Evolutionary conservation across 2,329 filamentous ascomycete genomes (phyloP), one percentile per base, ranked within the genome.

Genomic region (Xylogone sp.): DNA sequence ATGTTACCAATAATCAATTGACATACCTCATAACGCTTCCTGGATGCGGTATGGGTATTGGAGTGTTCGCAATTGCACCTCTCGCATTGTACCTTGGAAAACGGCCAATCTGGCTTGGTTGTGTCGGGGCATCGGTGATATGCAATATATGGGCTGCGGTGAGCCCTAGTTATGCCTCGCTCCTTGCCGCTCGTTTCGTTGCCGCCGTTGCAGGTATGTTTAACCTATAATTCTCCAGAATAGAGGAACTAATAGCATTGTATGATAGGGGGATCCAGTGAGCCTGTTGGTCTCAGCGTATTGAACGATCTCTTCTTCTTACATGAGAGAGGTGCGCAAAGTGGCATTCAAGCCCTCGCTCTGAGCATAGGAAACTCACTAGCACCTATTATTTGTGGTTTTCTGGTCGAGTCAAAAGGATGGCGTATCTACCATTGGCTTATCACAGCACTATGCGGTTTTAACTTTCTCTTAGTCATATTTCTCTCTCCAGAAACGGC

Each of bases 371-470:
- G 19, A 8, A 45, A 21, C 43, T 20, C 43, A 19, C 43, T 45
- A 7, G 21, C 43, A 27, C 68, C 68, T 3, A 54, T 69, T 16
- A 67, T 69, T 42, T 65, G 65, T 2, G 67, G 68, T 2, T 69
- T 62, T 43, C 56, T 70, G 2, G 65, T 69, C 12, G 45, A 59
- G 20, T 57, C 61, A 10, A 57, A 56, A 22, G 68, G 68, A 16
- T 70, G 68, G 68, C 57, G 68, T 13, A 70, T 66, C 66, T 68
- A 67, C 49, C 69, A 69, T 53, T 67, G 65, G 24, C 59, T 69
- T 18, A 65, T 63, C 45, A 51, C 63, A 3, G 69, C 69, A 31
- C 51, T 69, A 13, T 61, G 54, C 16, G 63, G 56, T 1, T 54
- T 61, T 20, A 68, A 70, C 50, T 48, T 69, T 3, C 49, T 65